Evolutionary conservation across 768 basidiomycete species (phyloP).

Genomic region (Holtermannia corniformis): DNA sequence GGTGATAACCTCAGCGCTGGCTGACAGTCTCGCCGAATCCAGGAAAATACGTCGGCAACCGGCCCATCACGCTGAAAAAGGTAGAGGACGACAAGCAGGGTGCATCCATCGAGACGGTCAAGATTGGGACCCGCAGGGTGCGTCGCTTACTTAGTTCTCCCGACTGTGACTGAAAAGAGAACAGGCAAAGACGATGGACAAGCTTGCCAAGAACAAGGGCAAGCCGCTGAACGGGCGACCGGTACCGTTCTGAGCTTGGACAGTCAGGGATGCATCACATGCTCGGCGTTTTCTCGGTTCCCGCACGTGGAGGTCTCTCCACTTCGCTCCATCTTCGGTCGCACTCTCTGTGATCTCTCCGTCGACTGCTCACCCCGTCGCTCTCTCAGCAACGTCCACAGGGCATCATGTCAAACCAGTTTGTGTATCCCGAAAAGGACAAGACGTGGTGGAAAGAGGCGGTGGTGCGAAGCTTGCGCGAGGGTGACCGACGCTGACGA

Average conservation of each 20-base stretch:
- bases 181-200: constrained; percentile 71
- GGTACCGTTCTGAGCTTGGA: constrained; percentile 21
- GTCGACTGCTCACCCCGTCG: no score
- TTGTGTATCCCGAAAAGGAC: constrained; percentile 1
- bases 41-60: constrained; percentile 97
- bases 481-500: background rate
- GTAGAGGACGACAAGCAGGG: constrained; percentile 63
- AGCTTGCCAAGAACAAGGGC: constrained; percentile 75
- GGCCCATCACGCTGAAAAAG: constrained; percentile 93
- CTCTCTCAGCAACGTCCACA: no score
- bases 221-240: constrained; percentile 40
- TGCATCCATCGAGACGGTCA: constrained; percentile 65
- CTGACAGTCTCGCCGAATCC: background rate
- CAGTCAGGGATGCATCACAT: no score
- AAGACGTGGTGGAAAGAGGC: constrained; percentile 43
- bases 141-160: constrained; percentile 3
- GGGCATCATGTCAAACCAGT: no score
- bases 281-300: no score
- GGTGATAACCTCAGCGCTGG: background rate
- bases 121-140: constrained; percentile 78
- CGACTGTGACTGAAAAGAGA: background rate
- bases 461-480: background rate
- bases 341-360: no score
- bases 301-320: no score
- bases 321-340: no score